A percentile compares a stretch with the other conserved stretches of the same genome.
These are phyloP conservation scores for Zasmidium citrigriseum DNA, from an alignment of 2,329 filamentous ascomycete species.

Conservation along the genomic window DNA sequence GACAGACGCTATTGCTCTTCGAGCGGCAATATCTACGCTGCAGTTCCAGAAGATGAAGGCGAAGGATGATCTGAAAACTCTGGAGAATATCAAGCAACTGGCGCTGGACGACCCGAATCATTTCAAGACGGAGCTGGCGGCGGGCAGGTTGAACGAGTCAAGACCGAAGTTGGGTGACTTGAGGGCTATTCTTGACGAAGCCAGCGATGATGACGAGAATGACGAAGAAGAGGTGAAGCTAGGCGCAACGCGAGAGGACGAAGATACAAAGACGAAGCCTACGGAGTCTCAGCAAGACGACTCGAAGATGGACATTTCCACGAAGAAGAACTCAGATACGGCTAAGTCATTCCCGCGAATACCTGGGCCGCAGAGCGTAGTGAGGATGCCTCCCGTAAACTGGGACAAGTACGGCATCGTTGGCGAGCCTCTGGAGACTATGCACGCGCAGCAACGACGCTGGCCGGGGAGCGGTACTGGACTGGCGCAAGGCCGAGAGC, in stretches of 20 bases:
- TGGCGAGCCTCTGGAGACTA: conserved; percentile 77
- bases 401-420: conserved; percentile 95
- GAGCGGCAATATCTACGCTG: conserved; percentile 80
- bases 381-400: conserved; percentile 86
- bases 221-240: conserved; percentile 30
- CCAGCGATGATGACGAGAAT: conserved; percentile 30
- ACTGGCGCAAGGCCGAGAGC: conserved; percentile 41
- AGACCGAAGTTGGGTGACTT: conserved; percentile 32
- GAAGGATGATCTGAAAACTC: conserved; percentile 68
- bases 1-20: conserved; percentile 83
- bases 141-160: conserved; percentile 52
- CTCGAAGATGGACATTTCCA: not conserved
- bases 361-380: conserved; percentile 76
- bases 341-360: conserved; percentile 59
- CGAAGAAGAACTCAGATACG: not conserved
- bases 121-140: conserved; percentile 69
- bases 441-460: conserved; percentile 76
- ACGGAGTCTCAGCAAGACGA: not conserved
- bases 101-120: conserved; percentile 70
- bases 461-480: conserved; percentile 51
- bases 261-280: not conserved
- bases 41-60: conserved; percentile 83
- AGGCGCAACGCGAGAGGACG: not conserved
- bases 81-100: conserved; percentile 69
- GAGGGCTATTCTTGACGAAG: conserved; percentile 39